A percentile compares a stretch with the other conserved stretches of the same genome.
Evolutionary conservation across 1,284 basidiomycete genomes (phyloP).

Genomic region (Malassezia vespertilionis): DNA sequence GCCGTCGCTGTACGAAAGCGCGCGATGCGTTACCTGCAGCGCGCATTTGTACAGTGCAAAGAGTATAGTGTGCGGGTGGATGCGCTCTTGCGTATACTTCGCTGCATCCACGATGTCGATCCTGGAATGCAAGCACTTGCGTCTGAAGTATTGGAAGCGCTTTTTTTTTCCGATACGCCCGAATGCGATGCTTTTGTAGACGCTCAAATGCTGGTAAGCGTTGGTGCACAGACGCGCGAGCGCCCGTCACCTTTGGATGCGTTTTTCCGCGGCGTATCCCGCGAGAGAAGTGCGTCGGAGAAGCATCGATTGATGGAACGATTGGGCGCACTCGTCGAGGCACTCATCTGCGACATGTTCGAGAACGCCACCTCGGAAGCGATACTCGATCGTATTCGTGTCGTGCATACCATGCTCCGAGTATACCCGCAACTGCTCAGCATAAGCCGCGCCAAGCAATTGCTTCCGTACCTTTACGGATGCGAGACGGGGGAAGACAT

Average conservation of each 20-base stretch:
- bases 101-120: constrained; percentile 80
- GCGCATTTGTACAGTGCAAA: constrained; percentile 61
- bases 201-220: constrained; percentile 67
- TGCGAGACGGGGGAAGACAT: constrained; percentile 70
- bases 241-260: constrained; percentile 72
- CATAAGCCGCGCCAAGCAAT: constrained; percentile 63
- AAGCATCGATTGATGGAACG: constrained; percentile 53
- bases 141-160: constrained; percentile 70
- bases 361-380: constrained; percentile 55
- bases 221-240: constrained; percentile 68
- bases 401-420: constrained; percentile 67
- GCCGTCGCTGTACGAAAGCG: constrained; percentile 85
- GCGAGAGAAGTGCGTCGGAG: constrained; percentile 11
- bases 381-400: constrained; percentile 54
- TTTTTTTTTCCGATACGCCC: constrained; percentile 78
- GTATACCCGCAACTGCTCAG: constrained; percentile 73
- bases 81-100: constrained; percentile 69
- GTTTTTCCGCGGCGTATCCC: constrained; percentile 57
- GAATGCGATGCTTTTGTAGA: constrained; percentile 49
- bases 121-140: constrained; percentile 77
- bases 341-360: constrained; percentile 71
- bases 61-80: constrained; percentile 60
- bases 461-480: constrained; percentile 76
- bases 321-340: constrained; percentile 67
- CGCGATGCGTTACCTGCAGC: constrained; percentile 80